Evolutionary conservation across 371 early-diverging fungal genomes (phyloP).

Genomic region (Mortierella sp.): DNA sequence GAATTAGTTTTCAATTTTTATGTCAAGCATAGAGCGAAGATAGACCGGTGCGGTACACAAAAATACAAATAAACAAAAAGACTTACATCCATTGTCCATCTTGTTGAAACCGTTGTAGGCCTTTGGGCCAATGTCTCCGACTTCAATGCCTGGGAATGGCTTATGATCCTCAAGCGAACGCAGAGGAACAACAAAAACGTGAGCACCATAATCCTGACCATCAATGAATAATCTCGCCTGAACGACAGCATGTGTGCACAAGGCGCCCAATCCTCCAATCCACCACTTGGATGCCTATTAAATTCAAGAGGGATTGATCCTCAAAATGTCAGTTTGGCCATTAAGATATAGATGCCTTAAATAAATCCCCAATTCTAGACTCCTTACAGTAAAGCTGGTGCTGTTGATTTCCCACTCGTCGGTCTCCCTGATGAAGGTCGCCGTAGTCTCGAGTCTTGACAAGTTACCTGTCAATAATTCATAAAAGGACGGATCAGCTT

Average conservation of each 20-base stretch:
- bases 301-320: not conserved
- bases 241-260: constrained; percentile 80
- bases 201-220: constrained; percentile 82
- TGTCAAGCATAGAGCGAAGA: too few relatives aligned
- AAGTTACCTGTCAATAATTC: constrained; percentile 74
- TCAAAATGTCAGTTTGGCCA: not conserved
- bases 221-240: constrained; percentile 83
- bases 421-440: constrained; percentile 82
- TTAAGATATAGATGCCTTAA: not conserved
- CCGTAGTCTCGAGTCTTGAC: constrained; percentile 89
- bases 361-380: constrained; percentile 65
- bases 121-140: constrained; percentile 93
- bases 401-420: constrained; percentile 89
- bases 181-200: constrained; percentile 86
- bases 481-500: constrained; percentile 3
- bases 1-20: not conserved
- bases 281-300: constrained; percentile 80
- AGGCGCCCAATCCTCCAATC: constrained; percentile 80
- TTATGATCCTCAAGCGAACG: constrained; percentile 80
- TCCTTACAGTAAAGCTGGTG: constrained; percentile 69
- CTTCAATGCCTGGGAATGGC: constrained; percentile 80
- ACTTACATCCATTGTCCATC: constrained; percentile 85
- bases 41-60: too few relatives aligned
- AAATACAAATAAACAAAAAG: too few relatives aligned
- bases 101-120: constrained; percentile 76